Evolutionary conservation across 2,329 filamentous ascomycete genomes (phyloP).

Genomic region (Curvularia eragrostidis): DNA sequence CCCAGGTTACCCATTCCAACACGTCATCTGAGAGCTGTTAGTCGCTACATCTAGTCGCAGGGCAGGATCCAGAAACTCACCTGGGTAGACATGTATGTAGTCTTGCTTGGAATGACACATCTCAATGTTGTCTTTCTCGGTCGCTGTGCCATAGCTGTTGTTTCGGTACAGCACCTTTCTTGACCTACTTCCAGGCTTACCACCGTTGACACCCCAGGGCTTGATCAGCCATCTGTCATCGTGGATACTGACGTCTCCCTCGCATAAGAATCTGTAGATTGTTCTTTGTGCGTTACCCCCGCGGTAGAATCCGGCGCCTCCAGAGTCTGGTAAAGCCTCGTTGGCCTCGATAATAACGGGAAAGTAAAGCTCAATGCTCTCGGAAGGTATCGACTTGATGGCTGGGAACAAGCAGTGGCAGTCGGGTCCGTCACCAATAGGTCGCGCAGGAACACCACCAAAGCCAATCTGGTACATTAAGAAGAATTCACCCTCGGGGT

Average conservation of each 20-base stretch:
- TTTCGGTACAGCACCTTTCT: conserved; percentile 54
- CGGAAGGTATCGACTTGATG: conserved; percentile 59
- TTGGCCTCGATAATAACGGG: conserved; percentile 58
- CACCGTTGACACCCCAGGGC: conserved; percentile 58
- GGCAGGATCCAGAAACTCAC: conserved; percentile 19
- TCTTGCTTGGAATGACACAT: conserved; percentile 58
- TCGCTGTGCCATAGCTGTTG: conserved; percentile 45
- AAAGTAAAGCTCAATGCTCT: conserved; percentile 58
- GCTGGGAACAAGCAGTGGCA: conserved; percentile 60
- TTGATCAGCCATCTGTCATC: conserved; percentile 60
- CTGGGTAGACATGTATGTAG: conserved; percentile 54
- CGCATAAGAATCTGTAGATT: conserved; percentile 55
- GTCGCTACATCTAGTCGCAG: not conserved
- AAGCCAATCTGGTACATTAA: conserved; percentile 61
- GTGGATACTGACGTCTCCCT: conserved; percentile 57
- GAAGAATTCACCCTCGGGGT: conserved; percentile 57
- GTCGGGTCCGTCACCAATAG: conserved; percentile 57
- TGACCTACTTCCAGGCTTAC: conserved; percentile 54
- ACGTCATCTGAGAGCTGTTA: conserved; percentile 48
- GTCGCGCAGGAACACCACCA: conserved; percentile 57
- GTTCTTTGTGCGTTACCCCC: conserved; percentile 60
- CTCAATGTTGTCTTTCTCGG: conserved; percentile 45
- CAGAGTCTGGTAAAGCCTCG: conserved; percentile 57
- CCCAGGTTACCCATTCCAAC: conserved; percentile 60
- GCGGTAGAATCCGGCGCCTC: conserved; percentile 56